These are phyloP conservation scores for Cutaneotrichosporon sp. DNA, from an alignment of 1,284 basidiomycete species.

Conservation along the genomic window DNA sequence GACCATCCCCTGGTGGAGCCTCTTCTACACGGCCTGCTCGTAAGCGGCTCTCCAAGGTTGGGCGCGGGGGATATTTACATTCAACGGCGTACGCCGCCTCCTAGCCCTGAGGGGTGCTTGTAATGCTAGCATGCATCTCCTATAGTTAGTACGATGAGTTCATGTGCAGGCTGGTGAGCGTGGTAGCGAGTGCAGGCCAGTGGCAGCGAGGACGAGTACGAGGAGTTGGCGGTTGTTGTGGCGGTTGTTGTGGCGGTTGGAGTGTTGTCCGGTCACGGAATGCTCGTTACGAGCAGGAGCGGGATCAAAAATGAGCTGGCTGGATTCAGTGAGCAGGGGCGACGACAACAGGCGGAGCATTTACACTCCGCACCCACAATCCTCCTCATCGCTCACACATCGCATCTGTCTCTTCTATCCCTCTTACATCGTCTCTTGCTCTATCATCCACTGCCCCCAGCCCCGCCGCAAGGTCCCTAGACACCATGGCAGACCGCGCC, in stretches of 20 bases:
- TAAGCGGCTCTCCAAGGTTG: not conserved
- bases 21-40: not conserved
- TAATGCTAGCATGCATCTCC: not conserved
- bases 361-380: slow-evolving; percentile 9
- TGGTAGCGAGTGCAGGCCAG: no score
- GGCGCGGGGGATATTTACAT: not conserved
- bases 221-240: no score
- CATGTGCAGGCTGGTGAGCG: no score
- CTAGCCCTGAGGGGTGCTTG: not conserved
- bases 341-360: not conserved
- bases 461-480: not conserved
- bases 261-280: no score
- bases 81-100: not conserved
- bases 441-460: not conserved
- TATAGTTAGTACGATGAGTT: not conserved
- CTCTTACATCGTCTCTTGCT: no score
- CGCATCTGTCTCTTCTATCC: not conserved
- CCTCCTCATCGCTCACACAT: not conserved
- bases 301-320: not conserved
- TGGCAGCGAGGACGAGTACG: no score
- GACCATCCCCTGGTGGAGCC: not conserved
- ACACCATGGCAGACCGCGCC: slow-evolving; percentile 18
- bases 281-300: not conserved
- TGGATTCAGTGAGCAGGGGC: not conserved
- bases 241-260: no score